Evolutionary conservation across 2,329 filamentous ascomycete genomes (phyloP), one percentile per base, ranked within the genome.

Genomic region (Trichoderma atrobrunneum): DNA sequence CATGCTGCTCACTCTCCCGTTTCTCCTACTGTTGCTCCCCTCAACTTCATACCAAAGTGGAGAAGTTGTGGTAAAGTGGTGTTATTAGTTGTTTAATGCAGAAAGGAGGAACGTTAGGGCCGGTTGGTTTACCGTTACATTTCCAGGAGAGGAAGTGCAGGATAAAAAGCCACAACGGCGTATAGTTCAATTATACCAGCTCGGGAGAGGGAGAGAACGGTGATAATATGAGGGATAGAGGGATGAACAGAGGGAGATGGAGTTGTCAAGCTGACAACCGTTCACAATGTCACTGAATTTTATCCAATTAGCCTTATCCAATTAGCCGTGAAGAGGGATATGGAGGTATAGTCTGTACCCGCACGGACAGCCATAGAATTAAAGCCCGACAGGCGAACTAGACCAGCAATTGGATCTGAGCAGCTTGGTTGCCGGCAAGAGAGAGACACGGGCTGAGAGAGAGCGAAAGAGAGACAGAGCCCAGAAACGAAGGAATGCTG

Each of bases 401-500:
- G 56, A 21, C 43, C n/a, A 51, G 18, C 54, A 32, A 60, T 36
- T 34, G 26, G 34, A 32, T 60, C 36, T 24, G n/a, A 21, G 51
- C 24, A 60, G 36, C 39, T 60, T 48, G 32, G 51, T 14, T 18
- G 7, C 36, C 48, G 39, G 32, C 10, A 51, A 51, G 51, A 24
- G 61, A 64, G 69, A 64, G 65, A 64, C 66, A 48, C 39, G 57
- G 54, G 62, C 57, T 43, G 61, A 48, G 30, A 57, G 32, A 63
- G 51, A 36, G 57, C 39, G 32, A 39, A 28, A 63, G 66, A 56
- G 54, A 67, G 34, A 59, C 62, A 62, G 48, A 63, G 28, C 4
- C 7, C 21, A 34, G 30, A 43, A n/a, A 34, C 30, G 56, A 63
- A 73, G 72, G 72, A 74, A 74, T 73, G 70, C 62, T 62, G 43